Evolutionary conservation across 164 flowering plant genomes (phyloP).

Genomic region (Chimonanthus praecox): DNA sequence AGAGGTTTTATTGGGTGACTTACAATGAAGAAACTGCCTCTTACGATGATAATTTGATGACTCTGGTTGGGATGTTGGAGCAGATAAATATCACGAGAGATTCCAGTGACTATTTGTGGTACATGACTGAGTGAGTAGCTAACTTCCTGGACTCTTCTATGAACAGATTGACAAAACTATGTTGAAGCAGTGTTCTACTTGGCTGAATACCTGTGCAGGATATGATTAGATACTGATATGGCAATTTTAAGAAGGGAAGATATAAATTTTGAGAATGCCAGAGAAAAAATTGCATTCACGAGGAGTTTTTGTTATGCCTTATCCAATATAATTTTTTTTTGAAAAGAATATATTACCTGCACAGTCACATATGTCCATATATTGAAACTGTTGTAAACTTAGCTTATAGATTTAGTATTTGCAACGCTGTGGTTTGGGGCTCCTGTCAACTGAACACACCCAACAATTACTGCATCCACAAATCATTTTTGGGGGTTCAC

Average conservation of each 20-base stretch:
- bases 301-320: no score
- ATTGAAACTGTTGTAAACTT: not conserved
- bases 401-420: no score
- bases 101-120: conserved; percentile 86
- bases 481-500: not conserved
- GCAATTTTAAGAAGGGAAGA: not conserved
- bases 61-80: conserved; percentile 55
- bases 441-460: no score
- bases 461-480: not conserved
- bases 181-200: not conserved
- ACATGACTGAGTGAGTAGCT: conserved; percentile 74
- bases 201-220: not conserved
- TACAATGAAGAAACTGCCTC: conserved; percentile 66
- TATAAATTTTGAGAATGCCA: not conserved
- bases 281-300: no score
- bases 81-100: conserved; percentile 78
- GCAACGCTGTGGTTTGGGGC: no score
- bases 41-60: conserved; percentile 32
- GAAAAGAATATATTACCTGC: not conserved
- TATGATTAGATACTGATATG: not conserved
- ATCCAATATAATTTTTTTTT: no score
- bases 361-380: not conserved
- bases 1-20: conserved; percentile 62
- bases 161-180: not conserved
- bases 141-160: not conserved